Base-by-base conservation (phyloP, 306 rosid genomes). In the Delonix regia region DNA sequence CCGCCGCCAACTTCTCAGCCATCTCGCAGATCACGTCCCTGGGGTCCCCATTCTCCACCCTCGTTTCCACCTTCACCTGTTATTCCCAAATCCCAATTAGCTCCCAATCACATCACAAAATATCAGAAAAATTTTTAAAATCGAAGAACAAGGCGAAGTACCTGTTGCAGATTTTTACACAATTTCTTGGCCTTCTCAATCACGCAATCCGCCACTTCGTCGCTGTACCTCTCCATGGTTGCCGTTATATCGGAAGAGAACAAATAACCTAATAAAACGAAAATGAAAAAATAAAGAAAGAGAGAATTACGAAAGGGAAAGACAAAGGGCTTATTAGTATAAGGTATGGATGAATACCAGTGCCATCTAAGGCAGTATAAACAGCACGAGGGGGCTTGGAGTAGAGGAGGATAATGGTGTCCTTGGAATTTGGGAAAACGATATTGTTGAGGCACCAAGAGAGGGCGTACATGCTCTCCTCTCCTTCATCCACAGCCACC, bases 401-500 rank as follows among this genome's bases (percentile, higher is more conserved):
- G 75, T 93, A 80, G 69, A 95, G 89, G 33, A 95, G 88, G 79
- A 89, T 52, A 2, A 95, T 82, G 80, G 86, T 76, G 36, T 95
- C 97, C 45, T 82, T 86, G 85, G 90, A 88, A 78, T 89, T 89
- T 38, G 68, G 49, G 2, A 85, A 71, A 12, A 78, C 27, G 1
- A 95, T 74, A 75, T 95, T 93, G 67, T 86, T 85, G 9, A 93
- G 83, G 61, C 94, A 87, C 99, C 97, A 95, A 2, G 98, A 88
- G 24, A 92, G 92, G 1, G 97, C 97, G 66, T 90, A 69, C 82
- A 82, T 57, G 86, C 99, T 93, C 86, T 95, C 98, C n/a, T 93
- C 98, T 0, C 97, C 92, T 42, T 90, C 97, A 22, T 93, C 99
- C 3, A 95, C 91, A 10, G 98, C 97, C 87, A 91, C 94, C 49